These are phyloP conservation scores for Rhodotorula sp. DNA, from an alignment of 1,284 basidiomycete species.

Conservation along the genomic window DNA sequence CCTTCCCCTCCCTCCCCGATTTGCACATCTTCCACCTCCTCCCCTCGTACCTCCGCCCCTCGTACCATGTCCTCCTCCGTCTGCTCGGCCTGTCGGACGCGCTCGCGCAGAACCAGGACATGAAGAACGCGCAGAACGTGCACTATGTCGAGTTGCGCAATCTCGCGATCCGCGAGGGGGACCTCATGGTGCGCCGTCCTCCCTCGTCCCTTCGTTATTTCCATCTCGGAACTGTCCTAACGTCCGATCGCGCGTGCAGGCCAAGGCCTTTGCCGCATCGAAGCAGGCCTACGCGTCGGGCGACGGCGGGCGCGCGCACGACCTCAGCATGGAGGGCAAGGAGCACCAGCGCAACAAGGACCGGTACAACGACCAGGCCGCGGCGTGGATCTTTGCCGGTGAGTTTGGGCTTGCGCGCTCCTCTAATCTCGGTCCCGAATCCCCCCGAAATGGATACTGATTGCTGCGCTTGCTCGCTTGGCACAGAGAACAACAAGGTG, in stretches of 20 bases:
- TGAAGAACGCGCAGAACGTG: slow-evolving; percentile 55
- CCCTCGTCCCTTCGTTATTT: not conserved
- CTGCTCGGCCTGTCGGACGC: slow-evolving; percentile 18
- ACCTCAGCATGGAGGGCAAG: slow-evolving; percentile 80
- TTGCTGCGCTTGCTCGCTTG: not conserved
- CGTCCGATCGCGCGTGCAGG: slow-evolving; percentile 5
- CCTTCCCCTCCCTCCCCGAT: not conserved
- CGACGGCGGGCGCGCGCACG: slow-evolving; percentile 78
- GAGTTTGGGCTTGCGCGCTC: slow-evolving; percentile 19
- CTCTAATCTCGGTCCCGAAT: not conserved
- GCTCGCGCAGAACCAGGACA: slow-evolving; percentile 66
- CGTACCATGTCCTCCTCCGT: slow-evolving; percentile 11
- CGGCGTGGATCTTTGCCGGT: slow-evolving; percentile 86
- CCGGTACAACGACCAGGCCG: slow-evolving; percentile 77
- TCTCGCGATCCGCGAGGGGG: slow-evolving; percentile 70
- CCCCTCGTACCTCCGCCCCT: slow-evolving; percentile 29
- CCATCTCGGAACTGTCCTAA: too few relatives aligned
- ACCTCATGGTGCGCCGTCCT: slow-evolving; percentile 65
- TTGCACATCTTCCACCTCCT: slow-evolving; percentile 28
- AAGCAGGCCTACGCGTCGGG: slow-evolving; percentile 68
- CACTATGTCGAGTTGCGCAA: slow-evolving; percentile 70
- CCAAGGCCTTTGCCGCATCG: slow-evolving; percentile 50
- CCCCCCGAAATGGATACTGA: not conserved
- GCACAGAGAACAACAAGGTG: slow-evolving; percentile 77
- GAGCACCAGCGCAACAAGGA: slow-evolving; percentile 78